These are phyloP conservation scores for Fraxinus sp. DNA, from an alignment of 305 asterid genomes.

Conservation along the genomic window DNA sequence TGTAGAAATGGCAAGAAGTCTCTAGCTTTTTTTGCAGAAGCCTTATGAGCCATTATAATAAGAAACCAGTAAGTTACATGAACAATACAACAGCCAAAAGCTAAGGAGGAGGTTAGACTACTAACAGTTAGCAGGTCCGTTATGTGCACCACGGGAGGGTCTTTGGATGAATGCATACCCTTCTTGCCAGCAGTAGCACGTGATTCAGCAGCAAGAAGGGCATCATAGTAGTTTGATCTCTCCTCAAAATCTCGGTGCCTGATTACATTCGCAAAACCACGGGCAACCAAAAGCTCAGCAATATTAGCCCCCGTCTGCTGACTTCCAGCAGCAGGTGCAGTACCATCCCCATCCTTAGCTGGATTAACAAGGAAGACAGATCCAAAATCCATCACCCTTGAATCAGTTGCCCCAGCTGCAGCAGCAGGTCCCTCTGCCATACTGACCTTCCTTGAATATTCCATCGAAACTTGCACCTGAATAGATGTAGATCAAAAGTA, in stretches of 20 bases:
- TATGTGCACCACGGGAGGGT: slow-evolving; percentile 81
- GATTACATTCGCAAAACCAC: slow-evolving; percentile 89
- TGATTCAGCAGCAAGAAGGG: slow-evolving; percentile 82
- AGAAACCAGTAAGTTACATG: slow-evolving; percentile 8
- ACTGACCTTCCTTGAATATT: slow-evolving; percentile 82
- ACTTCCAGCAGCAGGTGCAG: slow-evolving; percentile 51
- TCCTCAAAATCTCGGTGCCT: slow-evolving; percentile 98
- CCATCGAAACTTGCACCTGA: slow-evolving; percentile 96
- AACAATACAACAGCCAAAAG: neutral
- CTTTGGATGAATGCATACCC: slow-evolving; percentile 88
- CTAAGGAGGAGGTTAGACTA: slow-evolving; percentile 24
- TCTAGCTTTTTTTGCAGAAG: slow-evolving; percentile 74
- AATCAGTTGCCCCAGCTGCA: slow-evolving; percentile 52
- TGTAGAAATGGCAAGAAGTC: slow-evolving; percentile 92
- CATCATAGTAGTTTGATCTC: slow-evolving; percentile 87
- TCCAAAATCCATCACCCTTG: slow-evolving; percentile 95
- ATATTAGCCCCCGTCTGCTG: slow-evolving; percentile 66
- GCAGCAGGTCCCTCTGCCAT: slow-evolving; percentile 67
- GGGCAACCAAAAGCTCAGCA: slow-evolving; percentile 87
- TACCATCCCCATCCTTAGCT: slow-evolving; percentile 67
- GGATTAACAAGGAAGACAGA: slow-evolving; percentile 70
- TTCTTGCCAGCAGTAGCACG: slow-evolving; percentile 85
- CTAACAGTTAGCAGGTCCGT: slow-evolving; percentile 84
- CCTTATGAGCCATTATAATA: slow-evolving; percentile 39
- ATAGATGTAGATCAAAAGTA: slow-evolving; percentile 23